Conservation (phyloP, 352 stramenopile species). For the Globisporangium okanoganense region DNA sequence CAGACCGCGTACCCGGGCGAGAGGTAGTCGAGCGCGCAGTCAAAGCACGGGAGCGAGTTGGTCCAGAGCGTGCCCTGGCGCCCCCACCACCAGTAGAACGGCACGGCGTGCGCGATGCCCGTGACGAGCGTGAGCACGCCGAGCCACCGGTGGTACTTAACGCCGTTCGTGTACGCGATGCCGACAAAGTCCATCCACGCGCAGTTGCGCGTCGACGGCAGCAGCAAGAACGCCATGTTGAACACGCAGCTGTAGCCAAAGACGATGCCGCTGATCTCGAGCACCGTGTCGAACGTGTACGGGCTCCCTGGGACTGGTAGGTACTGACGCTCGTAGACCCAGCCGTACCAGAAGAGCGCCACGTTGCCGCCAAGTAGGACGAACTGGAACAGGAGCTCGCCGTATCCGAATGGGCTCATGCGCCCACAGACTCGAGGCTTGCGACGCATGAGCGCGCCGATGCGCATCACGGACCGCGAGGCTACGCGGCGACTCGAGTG, state of each 20-base stretch:
- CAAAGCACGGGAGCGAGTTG: conserved; percentile 45
- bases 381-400: conserved; percentile 59
- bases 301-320: conserved; percentile 19
- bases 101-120: conserved; percentile 30
- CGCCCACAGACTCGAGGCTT: conserved; percentile 26
- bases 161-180: conserved; percentile 55
- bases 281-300: conserved; percentile 43
- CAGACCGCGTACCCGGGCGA: conserved; percentile 38
- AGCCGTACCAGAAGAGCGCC: conserved; percentile 47
- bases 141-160: conserved; percentile 67
- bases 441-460: conserved; percentile 42
- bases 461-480: conserved; percentile 21
- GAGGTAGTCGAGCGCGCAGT: conserved; percentile 41
- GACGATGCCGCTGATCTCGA: conserved; percentile 37
- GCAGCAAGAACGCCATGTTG: conserved; percentile 62
- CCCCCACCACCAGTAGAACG: conserved; percentile 48
- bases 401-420: conserved; percentile 37
- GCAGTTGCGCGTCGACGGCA: conserved; percentile 53
- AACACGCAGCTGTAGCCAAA: conserved; percentile 54
- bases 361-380: conserved; percentile 48
- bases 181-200: conserved; percentile 64
- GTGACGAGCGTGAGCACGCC: conserved; percentile 36
- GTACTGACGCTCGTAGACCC: conserved; percentile 32
- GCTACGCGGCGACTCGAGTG: conserved; percentile 14
- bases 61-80: conserved; percentile 27